Conservation (phyloP, 352 stramenopile genomes). For the Globisporangium yorkense region DNA sequence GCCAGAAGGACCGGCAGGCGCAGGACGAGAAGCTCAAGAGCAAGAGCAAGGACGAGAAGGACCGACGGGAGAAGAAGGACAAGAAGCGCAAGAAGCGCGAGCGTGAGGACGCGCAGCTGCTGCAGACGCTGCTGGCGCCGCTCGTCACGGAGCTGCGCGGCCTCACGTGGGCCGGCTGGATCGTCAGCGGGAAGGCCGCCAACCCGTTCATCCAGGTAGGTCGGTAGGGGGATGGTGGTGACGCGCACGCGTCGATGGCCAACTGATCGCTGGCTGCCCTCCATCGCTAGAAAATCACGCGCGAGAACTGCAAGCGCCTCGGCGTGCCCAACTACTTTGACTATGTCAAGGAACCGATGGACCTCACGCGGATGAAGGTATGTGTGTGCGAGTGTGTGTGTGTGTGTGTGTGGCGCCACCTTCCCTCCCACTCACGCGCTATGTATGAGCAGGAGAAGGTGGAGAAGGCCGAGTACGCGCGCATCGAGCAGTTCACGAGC, state of each 20-base stretch:
- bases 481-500: constrained; percentile 68
- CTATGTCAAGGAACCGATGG: constrained; percentile 76
- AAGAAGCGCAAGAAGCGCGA: constrained; percentile 84
- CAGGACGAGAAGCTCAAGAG: constrained; percentile 45
- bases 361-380: constrained; percentile 75
- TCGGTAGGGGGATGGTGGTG: background rate
- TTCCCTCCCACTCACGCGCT: background rate
- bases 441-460: constrained; percentile 43
- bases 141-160: constrained; percentile 55
- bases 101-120: constrained; percentile 51
- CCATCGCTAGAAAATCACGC: constrained; percentile 57
- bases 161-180: constrained; percentile 70
- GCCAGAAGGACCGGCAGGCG: constrained; percentile 22
- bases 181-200: constrained; percentile 59
- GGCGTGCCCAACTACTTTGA: constrained; percentile 85
- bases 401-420: background rate
- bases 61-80: constrained; percentile 78
- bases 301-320: constrained; percentile 79
- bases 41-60: constrained; percentile 61
- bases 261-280: background rate
- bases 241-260: background rate
- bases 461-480: constrained; percentile 63
- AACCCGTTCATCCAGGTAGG: constrained; percentile 68
- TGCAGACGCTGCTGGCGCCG: constrained; percentile 73
- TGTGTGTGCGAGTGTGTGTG: background rate